Conservation (phyloP, 768 basidiomycete species). For the Gloeostereum incarnatum region DNA sequence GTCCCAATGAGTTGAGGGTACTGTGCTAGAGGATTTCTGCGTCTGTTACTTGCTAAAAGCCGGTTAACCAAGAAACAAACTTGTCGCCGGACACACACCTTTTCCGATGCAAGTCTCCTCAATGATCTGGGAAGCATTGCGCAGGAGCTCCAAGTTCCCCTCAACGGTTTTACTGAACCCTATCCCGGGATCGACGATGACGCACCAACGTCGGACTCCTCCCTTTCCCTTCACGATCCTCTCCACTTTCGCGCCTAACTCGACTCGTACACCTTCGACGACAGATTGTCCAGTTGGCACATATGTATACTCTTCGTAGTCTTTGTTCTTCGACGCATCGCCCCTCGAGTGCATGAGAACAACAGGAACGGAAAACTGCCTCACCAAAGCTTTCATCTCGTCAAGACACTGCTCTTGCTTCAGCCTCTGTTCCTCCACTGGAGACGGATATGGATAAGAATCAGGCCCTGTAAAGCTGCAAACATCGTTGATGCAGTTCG, state of each 20-base stretch:
- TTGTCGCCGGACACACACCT: conserved; percentile 14
- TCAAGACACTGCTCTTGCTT: conserved; percentile 29
- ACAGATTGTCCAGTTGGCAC: conserved; percentile 27
- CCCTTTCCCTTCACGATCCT: conserved; percentile 53
- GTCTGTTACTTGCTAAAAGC: conserved; percentile 8
- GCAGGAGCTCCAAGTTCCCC: conserved; percentile 65
- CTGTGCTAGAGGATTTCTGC: conserved; percentile 41
- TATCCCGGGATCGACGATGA: conserved; percentile 86
- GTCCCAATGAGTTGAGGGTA: conserved; percentile 67
- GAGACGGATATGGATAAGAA: conserved; percentile 19
- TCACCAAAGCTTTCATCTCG: conserved; percentile 59
- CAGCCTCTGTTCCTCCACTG: conserved; percentile 18
- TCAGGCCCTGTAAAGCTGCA: conserved; percentile 66
- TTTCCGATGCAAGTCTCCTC: conserved; percentile 24
- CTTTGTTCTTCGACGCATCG: conserved; percentile 68
- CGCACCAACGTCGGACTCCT: conserved; percentile 79
- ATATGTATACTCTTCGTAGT: conserved; percentile 28
- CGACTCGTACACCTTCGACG: conserved; percentile 56
- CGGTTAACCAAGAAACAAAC: too few species aligned
- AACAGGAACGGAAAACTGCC: conserved; percentile 64
- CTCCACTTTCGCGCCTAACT: conserved; percentile 65
- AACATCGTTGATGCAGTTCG: conserved; percentile 93
- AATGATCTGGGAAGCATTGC: conserved; percentile 36
- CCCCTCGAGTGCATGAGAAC: conserved; percentile 94
- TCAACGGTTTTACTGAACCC: conserved; percentile 87